A percentile compares a stretch with the other conserved stretches of the same genome.
Conservation (phyloP, 169 alveolate species). For the Perkinsus olseni region DNA sequence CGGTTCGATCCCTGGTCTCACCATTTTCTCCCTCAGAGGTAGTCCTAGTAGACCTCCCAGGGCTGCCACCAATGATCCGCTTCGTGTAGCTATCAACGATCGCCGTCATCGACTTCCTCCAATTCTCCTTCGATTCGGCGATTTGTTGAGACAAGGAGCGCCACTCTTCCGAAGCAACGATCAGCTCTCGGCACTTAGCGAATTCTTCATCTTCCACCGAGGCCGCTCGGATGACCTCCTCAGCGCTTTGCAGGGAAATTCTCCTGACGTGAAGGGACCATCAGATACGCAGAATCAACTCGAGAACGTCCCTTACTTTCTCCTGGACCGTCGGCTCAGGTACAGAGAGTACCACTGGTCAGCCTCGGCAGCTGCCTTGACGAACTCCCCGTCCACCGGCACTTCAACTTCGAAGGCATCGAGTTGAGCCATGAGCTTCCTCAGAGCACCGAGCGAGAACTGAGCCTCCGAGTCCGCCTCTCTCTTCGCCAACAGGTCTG, state of each 20-base stretch:
- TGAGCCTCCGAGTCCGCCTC: background rate
- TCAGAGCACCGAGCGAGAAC: background rate
- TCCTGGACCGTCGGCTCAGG: background rate
- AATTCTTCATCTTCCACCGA: background rate
- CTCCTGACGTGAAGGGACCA: too few species aligned
- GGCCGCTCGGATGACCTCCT: background rate
- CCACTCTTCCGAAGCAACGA: background rate
- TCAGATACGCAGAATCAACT: background rate
- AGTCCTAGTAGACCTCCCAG: background rate
- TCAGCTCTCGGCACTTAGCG: background rate
- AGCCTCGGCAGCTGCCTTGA: background rate
- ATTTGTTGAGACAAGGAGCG: background rate
- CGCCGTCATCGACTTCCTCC: background rate
- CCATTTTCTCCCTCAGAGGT: background rate
- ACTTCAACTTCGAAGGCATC: background rate
- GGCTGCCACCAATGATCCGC: background rate
- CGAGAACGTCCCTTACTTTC: background rate
- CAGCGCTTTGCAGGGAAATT: background rate
- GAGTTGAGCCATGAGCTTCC: background rate
- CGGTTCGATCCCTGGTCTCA: background rate
- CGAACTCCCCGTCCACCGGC: background rate
- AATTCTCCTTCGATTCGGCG: background rate
- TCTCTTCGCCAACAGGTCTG: background rate
- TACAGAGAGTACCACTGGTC: background rate
- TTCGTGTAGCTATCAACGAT: background rate